These are phyloP conservation scores for Fusarium denticulatum DNA, from an alignment of 2,329 filamentous ascomycete genomes.

Conservation along the genomic window DNA sequence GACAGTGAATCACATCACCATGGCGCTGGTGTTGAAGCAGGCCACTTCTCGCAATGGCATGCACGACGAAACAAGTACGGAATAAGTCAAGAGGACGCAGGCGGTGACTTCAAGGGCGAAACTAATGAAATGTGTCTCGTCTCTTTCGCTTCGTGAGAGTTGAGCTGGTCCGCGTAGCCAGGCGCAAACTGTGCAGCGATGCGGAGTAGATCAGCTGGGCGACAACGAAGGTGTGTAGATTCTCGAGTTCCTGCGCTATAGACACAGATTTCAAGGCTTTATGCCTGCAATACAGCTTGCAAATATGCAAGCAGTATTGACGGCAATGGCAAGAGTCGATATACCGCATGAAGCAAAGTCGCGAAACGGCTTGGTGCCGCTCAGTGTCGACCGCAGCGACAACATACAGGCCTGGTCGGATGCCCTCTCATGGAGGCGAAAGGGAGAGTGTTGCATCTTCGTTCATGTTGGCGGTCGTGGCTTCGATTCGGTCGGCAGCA, in stretches of 20 bases:
- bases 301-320: background rate
- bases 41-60: background rate
- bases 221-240: rapidly evolving
- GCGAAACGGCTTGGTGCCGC: background rate
- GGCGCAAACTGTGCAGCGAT: background rate
- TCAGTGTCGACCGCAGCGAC: background rate
- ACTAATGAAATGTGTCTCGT: rapidly evolving
- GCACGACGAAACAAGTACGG: background rate
- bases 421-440: background rate
- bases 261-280: rapidly evolving
- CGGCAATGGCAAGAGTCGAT: background rate
- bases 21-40: background rate
- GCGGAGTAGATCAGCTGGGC: background rate
- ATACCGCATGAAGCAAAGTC: background rate
- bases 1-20: too few species aligned
- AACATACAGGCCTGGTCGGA: background rate
- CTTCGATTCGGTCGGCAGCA: background rate
- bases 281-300: background rate
- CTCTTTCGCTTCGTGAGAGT: background rate
- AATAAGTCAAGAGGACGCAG: background rate
- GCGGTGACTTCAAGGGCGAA: background rate
- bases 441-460: background rate
- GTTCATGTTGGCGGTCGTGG: too few species aligned
- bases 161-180: background rate
- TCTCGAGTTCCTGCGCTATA: rapidly evolving